A percentile compares a stretch with the other conserved stretches of the same genome.
phyloP scores from a whole-genome alignment of 2,329 filamentous ascomycete genomes.

The Penicillium janthinellum region DNA sequence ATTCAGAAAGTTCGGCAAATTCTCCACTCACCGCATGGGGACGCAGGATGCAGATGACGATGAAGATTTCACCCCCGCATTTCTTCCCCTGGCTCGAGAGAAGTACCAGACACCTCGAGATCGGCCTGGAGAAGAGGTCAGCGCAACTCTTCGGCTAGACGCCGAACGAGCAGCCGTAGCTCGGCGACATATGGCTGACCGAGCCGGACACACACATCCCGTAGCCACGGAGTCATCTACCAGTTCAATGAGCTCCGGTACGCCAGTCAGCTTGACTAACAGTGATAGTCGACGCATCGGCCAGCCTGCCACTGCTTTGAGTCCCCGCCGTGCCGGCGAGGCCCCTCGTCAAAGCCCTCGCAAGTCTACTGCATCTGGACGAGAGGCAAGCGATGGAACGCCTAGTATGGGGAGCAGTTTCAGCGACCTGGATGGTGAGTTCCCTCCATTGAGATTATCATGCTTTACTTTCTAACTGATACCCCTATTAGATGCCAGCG shows the following conservation, averaged over 20 bases:
- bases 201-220: slow-evolving; percentile 20
- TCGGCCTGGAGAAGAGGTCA: slow-evolving; percentile 37
- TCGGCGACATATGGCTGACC: slow-evolving; percentile 33
- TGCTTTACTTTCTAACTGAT: neutral
- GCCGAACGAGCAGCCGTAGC: slow-evolving; percentile 30
- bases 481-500: slow-evolving; percentile 56
- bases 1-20: slow-evolving; percentile 44
- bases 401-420: slow-evolving; percentile 68
- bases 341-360: slow-evolving; percentile 52
- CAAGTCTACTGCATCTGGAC: slow-evolving; percentile 37
- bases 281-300: slow-evolving; percentile 23
- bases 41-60: slow-evolving; percentile 45
- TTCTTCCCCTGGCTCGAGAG: slow-evolving; percentile 44
- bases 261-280: slow-evolving; percentile 27
- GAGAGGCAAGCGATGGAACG: slow-evolving; percentile 56
- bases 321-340: slow-evolving; percentile 53
- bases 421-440: slow-evolving; percentile 63
- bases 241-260: slow-evolving; percentile 43
- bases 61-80: slow-evolving; percentile 50
- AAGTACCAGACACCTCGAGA: slow-evolving; percentile 21
- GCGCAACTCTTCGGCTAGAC: slow-evolving; percentile 45
- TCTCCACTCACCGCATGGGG: slow-evolving; percentile 39
- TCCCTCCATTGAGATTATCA: neutral
- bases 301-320: slow-evolving; percentile 29
- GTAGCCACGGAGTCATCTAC: slow-evolving; percentile 34